phyloP scores from a whole-genome alignment of 2,329 filamentous ascomycete genomes.

The Colletotrichum agaves region DNA sequence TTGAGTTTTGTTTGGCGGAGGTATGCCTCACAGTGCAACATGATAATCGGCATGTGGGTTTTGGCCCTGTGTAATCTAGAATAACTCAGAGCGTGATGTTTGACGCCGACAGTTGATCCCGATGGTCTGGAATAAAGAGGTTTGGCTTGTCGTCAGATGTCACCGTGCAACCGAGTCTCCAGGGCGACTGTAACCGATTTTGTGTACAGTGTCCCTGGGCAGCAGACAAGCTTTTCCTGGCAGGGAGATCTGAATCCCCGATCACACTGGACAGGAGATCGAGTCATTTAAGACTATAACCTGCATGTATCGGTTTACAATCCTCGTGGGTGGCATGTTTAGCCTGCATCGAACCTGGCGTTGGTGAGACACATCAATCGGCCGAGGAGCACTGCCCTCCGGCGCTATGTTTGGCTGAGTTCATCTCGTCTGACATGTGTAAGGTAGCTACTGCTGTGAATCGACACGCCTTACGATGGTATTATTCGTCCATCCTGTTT shows the following conservation, averaged over 20 bases:
- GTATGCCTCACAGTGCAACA: not conserved
- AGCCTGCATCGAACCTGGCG: not conserved
- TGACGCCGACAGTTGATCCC: not conserved
- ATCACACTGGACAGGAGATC: not conserved
- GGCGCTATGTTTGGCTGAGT: not conserved
- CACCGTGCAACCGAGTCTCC: not conserved
- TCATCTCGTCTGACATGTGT: slow-evolving; percentile 1
- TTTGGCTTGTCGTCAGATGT: not conserved
- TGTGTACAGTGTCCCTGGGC: not conserved
- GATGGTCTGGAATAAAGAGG: not conserved
- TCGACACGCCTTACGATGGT: not conserved
- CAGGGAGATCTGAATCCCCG: not conserved
- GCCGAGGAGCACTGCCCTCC: not conserved
- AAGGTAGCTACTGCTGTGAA: not conserved
- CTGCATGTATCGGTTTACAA: slow-evolving; percentile 15
- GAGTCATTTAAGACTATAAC: slow-evolving; percentile 2
- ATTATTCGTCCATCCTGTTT: not conserved
- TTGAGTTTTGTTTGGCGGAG: no score
- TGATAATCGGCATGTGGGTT: no score
- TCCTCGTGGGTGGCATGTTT: not conserved
- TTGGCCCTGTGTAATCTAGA: not conserved
- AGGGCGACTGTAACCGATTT: not conserved
- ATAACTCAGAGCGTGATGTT: not conserved
- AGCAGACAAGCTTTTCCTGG: not conserved
- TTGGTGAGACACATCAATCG: not conserved